Conservation (phyloP, 352 stramenopile species). For the Elongisporangium prolatum region DNA sequence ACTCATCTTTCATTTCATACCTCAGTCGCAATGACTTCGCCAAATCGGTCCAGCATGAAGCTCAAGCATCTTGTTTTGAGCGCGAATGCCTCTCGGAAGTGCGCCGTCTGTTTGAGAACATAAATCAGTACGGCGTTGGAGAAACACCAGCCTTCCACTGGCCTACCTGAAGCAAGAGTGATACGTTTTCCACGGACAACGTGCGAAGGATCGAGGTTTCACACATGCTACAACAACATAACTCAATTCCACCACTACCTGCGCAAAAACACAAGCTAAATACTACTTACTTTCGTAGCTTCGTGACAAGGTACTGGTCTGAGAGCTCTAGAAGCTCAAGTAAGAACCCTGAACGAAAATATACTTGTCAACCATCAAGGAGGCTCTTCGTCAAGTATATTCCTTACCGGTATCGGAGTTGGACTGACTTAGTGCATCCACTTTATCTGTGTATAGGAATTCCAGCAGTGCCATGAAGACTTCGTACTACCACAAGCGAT, state of each 20-base stretch:
- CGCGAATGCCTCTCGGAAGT: conserved; percentile 58
- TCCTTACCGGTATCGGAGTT: conserved; percentile 38
- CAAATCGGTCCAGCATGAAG: conserved; percentile 82
- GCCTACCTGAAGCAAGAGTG: conserved; percentile 57
- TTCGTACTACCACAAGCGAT: conserved; percentile 54
- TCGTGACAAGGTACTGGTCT: conserved; percentile 83
- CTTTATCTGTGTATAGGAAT: conserved; percentile 88
- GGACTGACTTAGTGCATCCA: conserved; percentile 26
- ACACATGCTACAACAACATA: conserved; percentile 40
- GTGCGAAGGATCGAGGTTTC: conserved; percentile 65
- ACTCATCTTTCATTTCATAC: conserved; percentile 21
- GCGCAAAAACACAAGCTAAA: no score
- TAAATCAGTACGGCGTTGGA: neutral
- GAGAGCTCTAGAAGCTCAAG: conserved; percentile 77
- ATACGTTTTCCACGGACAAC: conserved; percentile 73
- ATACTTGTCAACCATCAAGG: no score
- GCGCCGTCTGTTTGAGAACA: conserved; percentile 48
- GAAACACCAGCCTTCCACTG: neutral
- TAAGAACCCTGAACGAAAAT: conserved; percentile 44
- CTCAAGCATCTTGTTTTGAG: conserved; percentile 79
- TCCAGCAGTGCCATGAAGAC: conserved; percentile 83
- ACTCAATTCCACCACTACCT: neutral
- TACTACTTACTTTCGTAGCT: conserved; percentile 37
- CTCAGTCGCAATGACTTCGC: conserved; percentile 63
- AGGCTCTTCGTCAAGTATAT: neutral